Evolutionary conservation across 352 stramenopile species (phyloP).

Genomic region (Phytopythium oedochilum): DNA sequence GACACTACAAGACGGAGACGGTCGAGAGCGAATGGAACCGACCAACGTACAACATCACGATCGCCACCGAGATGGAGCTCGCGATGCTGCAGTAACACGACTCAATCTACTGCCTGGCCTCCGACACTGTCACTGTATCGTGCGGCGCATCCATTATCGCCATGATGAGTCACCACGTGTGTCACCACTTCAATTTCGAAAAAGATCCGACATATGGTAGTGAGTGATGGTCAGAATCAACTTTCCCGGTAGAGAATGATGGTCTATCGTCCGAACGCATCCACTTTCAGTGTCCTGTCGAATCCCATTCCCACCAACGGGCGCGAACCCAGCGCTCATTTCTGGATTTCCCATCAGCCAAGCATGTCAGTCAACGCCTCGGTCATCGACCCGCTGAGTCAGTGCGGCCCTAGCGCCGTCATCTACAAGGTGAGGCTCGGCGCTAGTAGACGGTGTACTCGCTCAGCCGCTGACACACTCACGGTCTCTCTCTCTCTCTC

Average conservation of each 20-base stretch:
- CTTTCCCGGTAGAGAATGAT: background rate
- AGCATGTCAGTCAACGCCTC: conserved; percentile 3
- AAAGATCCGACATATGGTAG: background rate
- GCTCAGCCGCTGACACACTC: background rate
- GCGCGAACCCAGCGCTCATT: background rate
- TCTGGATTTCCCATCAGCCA: background rate
- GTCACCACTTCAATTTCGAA: background rate
- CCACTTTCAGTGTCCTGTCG: no score
- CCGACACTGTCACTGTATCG: no score
- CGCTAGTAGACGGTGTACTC: background rate
- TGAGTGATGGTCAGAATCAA: conserved; percentile 5
- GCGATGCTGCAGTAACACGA: conserved; percentile 43
- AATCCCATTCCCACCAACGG: background rate
- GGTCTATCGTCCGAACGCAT: background rate
- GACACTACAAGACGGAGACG: conserved; percentile 65
- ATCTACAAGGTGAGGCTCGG: conserved; percentile 18
- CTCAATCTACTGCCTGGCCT: no score
- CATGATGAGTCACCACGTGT: background rate
- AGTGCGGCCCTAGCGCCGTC: conserved; percentile 12
- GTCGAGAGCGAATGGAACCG: conserved; percentile 79
- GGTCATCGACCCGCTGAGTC: conserved; percentile 17
- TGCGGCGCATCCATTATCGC: no score
- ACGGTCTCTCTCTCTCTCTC: no score
- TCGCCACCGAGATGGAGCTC: conserved; percentile 80
- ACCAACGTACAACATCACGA: conserved; percentile 86